Base-by-base conservation (phyloP, 306 rosid species). In the Astragalus membranaceus region DNA sequence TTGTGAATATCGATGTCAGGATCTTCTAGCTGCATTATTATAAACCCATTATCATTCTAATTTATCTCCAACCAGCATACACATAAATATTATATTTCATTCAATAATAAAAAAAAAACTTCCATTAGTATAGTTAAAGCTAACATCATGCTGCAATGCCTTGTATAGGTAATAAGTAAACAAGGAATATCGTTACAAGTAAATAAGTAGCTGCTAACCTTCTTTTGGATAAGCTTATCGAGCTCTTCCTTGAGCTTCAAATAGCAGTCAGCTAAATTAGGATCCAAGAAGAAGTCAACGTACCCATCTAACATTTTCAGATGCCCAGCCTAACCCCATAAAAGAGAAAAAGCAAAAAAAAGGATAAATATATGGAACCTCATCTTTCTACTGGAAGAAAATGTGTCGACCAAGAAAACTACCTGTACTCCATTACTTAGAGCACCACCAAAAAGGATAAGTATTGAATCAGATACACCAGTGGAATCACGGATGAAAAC, bases 401-500 rank as follows among this genome's bases (percentile, higher is more conserved):
- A 6, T 50, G 58, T 53, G 63, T 16, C 39, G 15, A 71, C 15
- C 17, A 46, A 69, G 41, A 82, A 82, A 76, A 72, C 78, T 56
- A 94, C 97, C 97, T 94, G 97, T 39, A 82, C 67, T 17, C 98
- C 98, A 48, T 79, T 82, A 29, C 47, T 79, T 10, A 94, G 75
- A 49, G 86, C 81, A 65, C 97, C 98, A 4, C 96, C 97, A 72
- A 88, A 94, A 80, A 94, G 89, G 51, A 88, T 75, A 67, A 90
- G 90, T 78, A 79, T 87, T 11, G 98, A 90, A 83, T 94, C 98
- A 39, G 98, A 94, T 56, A 94, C 90, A 15, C 86, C 98, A 10
- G 98, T 94, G 72, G 98, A 94, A 81, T 94, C 98, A 20, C 98
- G 97, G 84, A 94, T 60, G 80, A 88, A 90, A 65, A 94, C 98